phyloP scores from a whole-genome alignment of 176 grass and related monocot species.

The bread wheat (Triticum aestivum) region DNA sequence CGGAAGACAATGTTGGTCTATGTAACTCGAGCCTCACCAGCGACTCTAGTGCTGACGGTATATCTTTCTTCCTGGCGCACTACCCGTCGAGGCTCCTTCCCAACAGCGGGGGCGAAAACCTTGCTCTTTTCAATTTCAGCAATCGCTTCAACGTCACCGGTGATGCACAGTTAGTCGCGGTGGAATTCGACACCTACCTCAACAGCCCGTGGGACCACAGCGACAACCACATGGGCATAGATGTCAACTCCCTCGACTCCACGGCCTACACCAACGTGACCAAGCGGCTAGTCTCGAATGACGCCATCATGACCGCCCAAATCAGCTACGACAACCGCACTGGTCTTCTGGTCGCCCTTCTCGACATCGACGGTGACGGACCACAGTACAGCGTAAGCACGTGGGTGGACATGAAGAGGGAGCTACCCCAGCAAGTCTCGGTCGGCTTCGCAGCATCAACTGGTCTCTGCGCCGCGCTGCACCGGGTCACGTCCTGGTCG shows the following conservation, averaged over 20 bases:
- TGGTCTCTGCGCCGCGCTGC: background rate
- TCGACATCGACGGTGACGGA: background rate
- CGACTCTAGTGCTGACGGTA: slow-evolving; percentile 37
- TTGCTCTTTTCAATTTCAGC: slow-evolving; percentile 29
- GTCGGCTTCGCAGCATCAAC: slow-evolving; percentile 35
- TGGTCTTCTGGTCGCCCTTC: background rate
- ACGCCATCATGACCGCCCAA: background rate
- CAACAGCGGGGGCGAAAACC: background rate
- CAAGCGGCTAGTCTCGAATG: background rate
- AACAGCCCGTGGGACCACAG: background rate
- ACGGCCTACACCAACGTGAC: too few species aligned
- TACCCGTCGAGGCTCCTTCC: slow-evolving; percentile 28
- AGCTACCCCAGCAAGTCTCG: background rate
- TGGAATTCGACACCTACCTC: background rate
- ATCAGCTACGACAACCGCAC: slow-evolving; percentile 26
- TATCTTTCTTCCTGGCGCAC: background rate
- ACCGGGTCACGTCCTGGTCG: background rate
- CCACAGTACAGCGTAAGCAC: background rate
- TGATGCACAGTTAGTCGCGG: background rate
- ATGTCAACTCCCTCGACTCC: too few species aligned
- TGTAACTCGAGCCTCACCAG: background rate
- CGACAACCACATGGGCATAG: background rate
- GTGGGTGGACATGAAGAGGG: background rate
- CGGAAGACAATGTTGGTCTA: accelerated
- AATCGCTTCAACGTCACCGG: background rate